A percentile compares a stretch with the other conserved stretches of the same genome.
Conservation (phyloP, 2,329 filamentous ascomycete species). For the Trichoderma cornu-damae region DNA sequence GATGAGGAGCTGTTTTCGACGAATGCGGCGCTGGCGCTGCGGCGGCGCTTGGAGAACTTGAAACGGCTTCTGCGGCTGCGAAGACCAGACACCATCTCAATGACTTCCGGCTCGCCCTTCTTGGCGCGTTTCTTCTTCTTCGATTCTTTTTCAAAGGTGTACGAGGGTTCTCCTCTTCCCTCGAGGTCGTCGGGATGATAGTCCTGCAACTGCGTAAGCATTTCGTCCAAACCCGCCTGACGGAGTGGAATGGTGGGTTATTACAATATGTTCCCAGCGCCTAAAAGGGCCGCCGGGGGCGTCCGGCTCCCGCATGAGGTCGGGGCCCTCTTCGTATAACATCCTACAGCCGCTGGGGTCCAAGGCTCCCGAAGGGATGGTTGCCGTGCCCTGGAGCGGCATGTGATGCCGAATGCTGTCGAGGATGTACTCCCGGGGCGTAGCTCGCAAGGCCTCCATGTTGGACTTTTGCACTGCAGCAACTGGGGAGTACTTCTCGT, state of each 20-base stretch:
- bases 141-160: constrained; percentile 61
- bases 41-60: constrained; percentile 33
- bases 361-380: constrained; percentile 64
- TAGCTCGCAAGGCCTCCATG: constrained; percentile 71
- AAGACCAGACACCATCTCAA: constrained; percentile 12
- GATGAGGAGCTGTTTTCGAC: not conserved
- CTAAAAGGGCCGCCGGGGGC: constrained; percentile 69
- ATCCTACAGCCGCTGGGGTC: constrained; percentile 67
- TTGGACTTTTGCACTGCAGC: constrained; percentile 71
- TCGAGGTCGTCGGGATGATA: constrained; percentile 76
- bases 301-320: constrained; percentile 71
- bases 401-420: constrained; percentile 69
- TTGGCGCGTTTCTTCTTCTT: constrained; percentile 50
- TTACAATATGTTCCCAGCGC: constrained; percentile 67
- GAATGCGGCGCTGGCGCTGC: constrained; percentile 41
- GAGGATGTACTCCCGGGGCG: constrained; percentile 68
- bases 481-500: constrained; percentile 60
- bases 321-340: constrained; percentile 78
- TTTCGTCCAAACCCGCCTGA: not conserved
- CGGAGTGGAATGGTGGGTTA: constrained; percentile 31
- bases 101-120: constrained; percentile 13
- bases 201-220: constrained; percentile 36
- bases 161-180: constrained; percentile 75
- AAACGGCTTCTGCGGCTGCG: not conserved
- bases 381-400: constrained; percentile 74